These are phyloP conservation scores for Huntiella abstrusa DNA, from an alignment of 2,329 filamentous ascomycete genomes.

Conservation along the genomic window DNA sequence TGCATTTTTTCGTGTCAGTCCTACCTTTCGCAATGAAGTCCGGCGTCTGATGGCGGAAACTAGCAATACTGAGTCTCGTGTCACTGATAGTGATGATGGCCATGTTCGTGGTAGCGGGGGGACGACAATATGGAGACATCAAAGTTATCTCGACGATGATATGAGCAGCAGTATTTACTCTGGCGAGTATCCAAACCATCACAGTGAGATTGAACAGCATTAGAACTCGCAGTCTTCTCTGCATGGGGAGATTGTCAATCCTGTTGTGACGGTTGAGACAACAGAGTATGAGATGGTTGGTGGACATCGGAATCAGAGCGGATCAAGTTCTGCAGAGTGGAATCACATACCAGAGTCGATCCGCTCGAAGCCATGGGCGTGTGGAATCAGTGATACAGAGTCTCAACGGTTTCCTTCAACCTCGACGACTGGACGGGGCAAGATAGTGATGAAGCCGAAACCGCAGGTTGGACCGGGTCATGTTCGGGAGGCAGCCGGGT, in stretches of 20 bases:
- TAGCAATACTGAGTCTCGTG: too few relatives aligned
- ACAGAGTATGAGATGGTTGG: not conserved
- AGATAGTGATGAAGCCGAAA: not conserved
- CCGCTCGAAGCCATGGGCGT: constrained; percentile 5
- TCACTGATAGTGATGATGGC: not conserved
- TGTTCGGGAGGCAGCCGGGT: constrained; percentile 7
- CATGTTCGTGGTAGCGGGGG: not conserved
- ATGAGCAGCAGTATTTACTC: constrained; percentile 7
- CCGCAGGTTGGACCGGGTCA: constrained; percentile 1
- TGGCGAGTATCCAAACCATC: not conserved
- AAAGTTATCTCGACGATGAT: constrained; percentile 2
- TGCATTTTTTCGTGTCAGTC: constrained; percentile 10
- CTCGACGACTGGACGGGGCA: not conserved
- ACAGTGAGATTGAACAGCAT: not conserved
- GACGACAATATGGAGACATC: constrained; percentile 4
- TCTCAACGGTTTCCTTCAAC: not conserved
- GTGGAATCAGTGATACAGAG: constrained; percentile 1
- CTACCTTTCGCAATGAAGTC: constrained; percentile 7
- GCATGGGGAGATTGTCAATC: not conserved
- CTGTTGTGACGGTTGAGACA: not conserved
- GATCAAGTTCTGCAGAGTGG: constrained; percentile 10
- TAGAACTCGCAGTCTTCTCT: not conserved
- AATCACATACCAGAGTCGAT: constrained; percentile 9
- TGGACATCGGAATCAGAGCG: constrained; percentile 1
- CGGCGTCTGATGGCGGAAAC: constrained; percentile 8